Conservation (phyloP, 805 yeast species). For the Maudiozyma barnettii region DNA sequence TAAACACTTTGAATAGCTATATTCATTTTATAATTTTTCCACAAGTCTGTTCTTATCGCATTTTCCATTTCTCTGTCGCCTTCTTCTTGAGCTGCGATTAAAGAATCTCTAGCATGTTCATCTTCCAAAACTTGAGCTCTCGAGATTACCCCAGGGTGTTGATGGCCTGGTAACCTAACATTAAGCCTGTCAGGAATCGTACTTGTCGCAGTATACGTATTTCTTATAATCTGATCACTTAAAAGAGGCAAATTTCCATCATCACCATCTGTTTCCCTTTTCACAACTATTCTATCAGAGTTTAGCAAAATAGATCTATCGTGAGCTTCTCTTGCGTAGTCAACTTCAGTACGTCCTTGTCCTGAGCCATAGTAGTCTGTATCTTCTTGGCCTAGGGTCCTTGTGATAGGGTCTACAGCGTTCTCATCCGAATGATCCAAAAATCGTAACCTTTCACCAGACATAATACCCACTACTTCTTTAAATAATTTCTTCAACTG, state of each 20-base stretch:
- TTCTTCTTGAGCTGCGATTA: not conserved
- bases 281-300: not conserved
- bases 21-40: conserved; percentile 15
- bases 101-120: not conserved
- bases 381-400: too few relatives aligned
- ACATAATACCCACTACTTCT: conserved; percentile 22
- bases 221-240: not conserved
- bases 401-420: conserved; percentile 1
- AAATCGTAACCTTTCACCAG: conserved; percentile 18
- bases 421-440: conserved; percentile 18
- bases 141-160: not conserved
- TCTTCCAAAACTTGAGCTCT: not conserved
- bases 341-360: not conserved
- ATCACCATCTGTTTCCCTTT: not conserved
- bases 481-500: conserved; percentile 18
- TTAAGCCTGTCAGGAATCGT: not conserved
- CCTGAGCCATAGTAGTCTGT: too few relatives aligned
- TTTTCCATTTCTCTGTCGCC: conserved; percentile 1
- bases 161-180: not conserved
- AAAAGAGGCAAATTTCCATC: not conserved
- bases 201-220: not conserved
- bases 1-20: conserved; percentile 20
- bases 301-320: not conserved
- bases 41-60: conserved; percentile 2
- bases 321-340: not conserved